phyloP scores from a whole-genome alignment of 176 grass and related monocot genomes.

The Ampelocalamus luodianensis region DNA sequence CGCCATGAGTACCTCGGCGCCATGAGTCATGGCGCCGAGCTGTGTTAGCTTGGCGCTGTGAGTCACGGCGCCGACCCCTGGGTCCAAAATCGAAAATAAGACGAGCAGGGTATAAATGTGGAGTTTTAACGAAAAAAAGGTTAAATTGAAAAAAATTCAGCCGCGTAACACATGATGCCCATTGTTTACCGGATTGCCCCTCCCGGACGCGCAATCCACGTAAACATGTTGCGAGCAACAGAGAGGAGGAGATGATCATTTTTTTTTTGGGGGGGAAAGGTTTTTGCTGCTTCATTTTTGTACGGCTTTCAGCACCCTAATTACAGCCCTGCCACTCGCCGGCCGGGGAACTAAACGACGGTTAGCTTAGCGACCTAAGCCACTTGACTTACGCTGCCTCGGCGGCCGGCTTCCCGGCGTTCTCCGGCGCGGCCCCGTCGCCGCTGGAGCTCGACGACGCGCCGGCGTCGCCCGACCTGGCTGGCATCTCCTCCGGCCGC shows the following conservation, averaged over 20 bases:
- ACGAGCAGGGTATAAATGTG: too few species aligned
- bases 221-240: constrained; percentile 42
- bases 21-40: too few species aligned
- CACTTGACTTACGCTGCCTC: constrained; percentile 73
- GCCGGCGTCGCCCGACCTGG: constrained; percentile 51
- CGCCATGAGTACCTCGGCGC: too few species aligned
- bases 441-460: constrained; percentile 77
- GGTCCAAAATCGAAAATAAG: too few species aligned
- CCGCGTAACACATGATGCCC: not conserved
- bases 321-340: constrained; percentile 17
- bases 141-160: too few species aligned
- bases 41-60: too few species aligned
- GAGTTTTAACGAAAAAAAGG: too few species aligned
- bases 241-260: not conserved
- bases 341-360: constrained; percentile 15
- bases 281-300: not conserved
- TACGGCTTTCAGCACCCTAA: not conserved
- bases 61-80: too few species aligned
- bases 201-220: constrained; percentile 45
- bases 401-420: constrained; percentile 49
- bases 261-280: not conserved
- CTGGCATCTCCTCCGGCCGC: not conserved
- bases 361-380: not conserved
- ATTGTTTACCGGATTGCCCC: constrained; percentile 54
- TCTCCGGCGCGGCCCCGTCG: constrained; percentile 21